Percentiles rank a stretch among this genome's conserved stretches.
Evolutionary conservation across 2,329 filamentous ascomycete genomes (phyloP).

Genomic region (Alternaria gansuensis): DNA sequence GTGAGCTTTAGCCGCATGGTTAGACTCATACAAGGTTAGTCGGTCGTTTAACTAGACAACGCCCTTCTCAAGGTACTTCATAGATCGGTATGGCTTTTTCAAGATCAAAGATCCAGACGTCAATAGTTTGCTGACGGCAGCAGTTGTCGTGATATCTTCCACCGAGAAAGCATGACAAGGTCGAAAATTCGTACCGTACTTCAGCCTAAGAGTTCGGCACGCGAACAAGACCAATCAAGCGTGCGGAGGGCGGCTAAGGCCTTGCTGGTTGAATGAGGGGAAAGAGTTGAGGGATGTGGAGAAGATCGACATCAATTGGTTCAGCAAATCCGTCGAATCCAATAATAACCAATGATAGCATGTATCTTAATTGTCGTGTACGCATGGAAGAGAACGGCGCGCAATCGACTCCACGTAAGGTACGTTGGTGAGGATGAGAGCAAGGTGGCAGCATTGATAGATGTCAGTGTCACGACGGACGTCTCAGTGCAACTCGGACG

Average conservation of each 20-base stretch:
- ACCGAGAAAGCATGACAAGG: constrained; percentile 1
- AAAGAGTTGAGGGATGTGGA: constrained; percentile 6
- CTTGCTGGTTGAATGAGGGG: constrained; percentile 11
- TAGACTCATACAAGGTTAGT: neutral
- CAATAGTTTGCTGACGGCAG: constrained; percentile 7
- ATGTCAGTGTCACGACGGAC: neutral
- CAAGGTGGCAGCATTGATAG: neutral
- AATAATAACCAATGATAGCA: neutral
- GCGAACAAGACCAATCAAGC: constrained; percentile 6
- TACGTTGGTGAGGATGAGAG: neutral
- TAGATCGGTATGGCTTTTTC: constrained; percentile 4
- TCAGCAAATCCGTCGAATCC: neutral
- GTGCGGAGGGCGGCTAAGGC: constrained; percentile 13
- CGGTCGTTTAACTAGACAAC: neutral
- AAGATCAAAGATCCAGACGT: constrained; percentile 6
- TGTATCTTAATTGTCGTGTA: neutral
- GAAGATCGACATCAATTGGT: constrained; percentile 10
- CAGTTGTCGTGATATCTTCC: constrained; percentile 7
- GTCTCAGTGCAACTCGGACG: neutral
- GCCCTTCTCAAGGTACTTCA: constrained; percentile 7
- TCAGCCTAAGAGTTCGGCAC: constrained; percentile 21
- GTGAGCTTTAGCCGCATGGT: constrained; percentile 21
- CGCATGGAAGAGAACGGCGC: constrained; percentile 1
- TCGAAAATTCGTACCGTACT: constrained; percentile 15
- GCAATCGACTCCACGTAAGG: neutral